Evolutionary conservation across 2,329 filamentous ascomycete genomes (phyloP), one percentile per base, ranked within the genome.

Genomic region (Stromatinia cepivora): DNA sequence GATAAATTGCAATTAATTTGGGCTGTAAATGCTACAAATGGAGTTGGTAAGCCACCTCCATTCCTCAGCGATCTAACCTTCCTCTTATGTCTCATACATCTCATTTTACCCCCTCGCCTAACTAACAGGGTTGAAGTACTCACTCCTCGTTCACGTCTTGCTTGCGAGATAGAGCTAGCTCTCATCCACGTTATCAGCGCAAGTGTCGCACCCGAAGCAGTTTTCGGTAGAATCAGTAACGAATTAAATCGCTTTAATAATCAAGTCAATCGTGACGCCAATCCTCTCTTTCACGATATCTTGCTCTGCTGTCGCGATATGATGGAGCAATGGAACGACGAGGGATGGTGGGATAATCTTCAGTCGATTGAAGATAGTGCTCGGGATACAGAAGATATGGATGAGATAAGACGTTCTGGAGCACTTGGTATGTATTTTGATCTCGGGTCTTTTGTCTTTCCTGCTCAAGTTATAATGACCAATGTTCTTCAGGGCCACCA

Each of bases 81-180:
- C 10, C n/a, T 1, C n/a, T 7, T 13, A 1, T 1, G 4, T 3
- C 3, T 22, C 9, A 22, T 22, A 17, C 54, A n/a, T 22, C 5
- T 28, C 9, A 1, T 20, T 50, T n/a, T 4, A 20, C 15, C 1
- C 8, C 9, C 20, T 28, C 34, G 7, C 31, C 0, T 39, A 50
- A 20, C n/a, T 64, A 64, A 64, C n/a, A 42, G 8, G 0, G 0
- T 22, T 2, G 6, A 13, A 64, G 61, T 20, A 10, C 34, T 52
- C n/a, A 17, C 1, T 2, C n/a, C 46, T 13, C 22, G 34, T 2
- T 52, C 31, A 20, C 61, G 48, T 20, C 22, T 64, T 10, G 34
- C 46, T 9, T 17, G 46, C 9, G 46, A 64, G 10, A 42, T 64
- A 13, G 61, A 64, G 3, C 61, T 39, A 5, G 13, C 13, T 4